Evolutionary conservation across 768 basidiomycete genomes (phyloP).

Genomic region (Trametes cingulata): DNA sequence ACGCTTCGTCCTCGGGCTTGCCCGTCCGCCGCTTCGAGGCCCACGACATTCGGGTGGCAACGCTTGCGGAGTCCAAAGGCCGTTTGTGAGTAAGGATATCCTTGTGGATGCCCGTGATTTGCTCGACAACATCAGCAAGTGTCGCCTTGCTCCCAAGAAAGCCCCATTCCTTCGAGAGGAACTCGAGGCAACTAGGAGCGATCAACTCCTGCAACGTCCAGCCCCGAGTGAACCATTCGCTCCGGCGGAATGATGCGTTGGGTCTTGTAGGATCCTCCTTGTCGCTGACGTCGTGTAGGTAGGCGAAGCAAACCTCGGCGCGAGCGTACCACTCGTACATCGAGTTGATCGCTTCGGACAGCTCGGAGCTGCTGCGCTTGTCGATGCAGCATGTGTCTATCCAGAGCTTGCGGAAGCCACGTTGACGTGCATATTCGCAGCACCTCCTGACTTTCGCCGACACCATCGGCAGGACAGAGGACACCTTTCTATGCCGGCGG

Average conservation of each 20-base stretch:
- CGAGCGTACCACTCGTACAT: slow-evolving; percentile 5
- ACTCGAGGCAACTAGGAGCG: neutral
- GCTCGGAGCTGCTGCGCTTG: slow-evolving; percentile 20
- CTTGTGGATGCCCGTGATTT: neutral
- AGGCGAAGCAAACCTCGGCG: slow-evolving; percentile 1
- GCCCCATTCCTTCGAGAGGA: slow-evolving; percentile 1
- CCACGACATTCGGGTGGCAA: neutral
- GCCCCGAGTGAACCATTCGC: slow-evolving; percentile 10
- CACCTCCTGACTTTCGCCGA: neutral
- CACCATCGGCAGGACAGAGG: neutral
- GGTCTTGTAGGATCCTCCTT: neutral
- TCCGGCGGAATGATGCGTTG: neutral
- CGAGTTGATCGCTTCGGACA: slow-evolving; percentile 22
- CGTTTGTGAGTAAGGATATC: neutral
- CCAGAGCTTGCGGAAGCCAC: neutral
- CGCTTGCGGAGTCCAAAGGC: neutral
- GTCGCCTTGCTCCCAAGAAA: neutral
- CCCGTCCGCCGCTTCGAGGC: neutral
- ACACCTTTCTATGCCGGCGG: neutral
- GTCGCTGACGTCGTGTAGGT: neutral
- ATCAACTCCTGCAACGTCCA: slow-evolving; percentile 12
- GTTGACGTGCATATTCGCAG: neutral
- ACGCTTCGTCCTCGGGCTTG: neutral
- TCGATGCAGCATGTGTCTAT: slow-evolving; percentile 13
- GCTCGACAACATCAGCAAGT: neutral